A percentile compares a stretch with the other conserved stretches of the same genome.
These are phyloP conservation scores for Solanum infundibuliforme DNA, from an alignment of 257 asterid species.

Conservation along the genomic window DNA sequence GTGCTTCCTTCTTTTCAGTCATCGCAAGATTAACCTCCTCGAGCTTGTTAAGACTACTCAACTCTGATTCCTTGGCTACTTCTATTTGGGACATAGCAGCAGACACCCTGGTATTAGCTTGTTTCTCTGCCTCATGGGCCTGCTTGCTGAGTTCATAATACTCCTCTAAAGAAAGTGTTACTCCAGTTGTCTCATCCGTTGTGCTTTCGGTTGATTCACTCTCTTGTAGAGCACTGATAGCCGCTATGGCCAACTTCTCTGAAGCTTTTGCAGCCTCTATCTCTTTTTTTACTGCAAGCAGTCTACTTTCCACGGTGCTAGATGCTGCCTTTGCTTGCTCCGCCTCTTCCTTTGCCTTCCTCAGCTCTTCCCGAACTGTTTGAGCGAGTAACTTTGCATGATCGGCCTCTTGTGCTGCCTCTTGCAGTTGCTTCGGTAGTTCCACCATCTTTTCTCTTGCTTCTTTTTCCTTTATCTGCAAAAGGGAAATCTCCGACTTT, in stretches of 20 bases:
- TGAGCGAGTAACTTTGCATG: slow-evolving; percentile 26
- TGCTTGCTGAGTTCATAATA: slow-evolving; percentile 82
- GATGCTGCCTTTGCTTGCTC: slow-evolving; percentile 66
- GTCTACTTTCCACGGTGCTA: slow-evolving; percentile 46
- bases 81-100: slow-evolving; percentile 54
- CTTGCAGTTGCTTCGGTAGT: slow-evolving; percentile 47
- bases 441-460: slow-evolving; percentile 41
- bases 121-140: slow-evolving; percentile 80
- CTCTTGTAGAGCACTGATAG: slow-evolving; percentile 48
- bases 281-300: slow-evolving; percentile 68
- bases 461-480: slow-evolving; percentile 36
- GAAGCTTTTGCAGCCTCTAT: slow-evolving; percentile 83
- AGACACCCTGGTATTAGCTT: slow-evolving; percentile 41
- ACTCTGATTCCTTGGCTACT: slow-evolving; percentile 70
- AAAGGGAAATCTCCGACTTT: slow-evolving; percentile 31
- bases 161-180: slow-evolving; percentile 70
- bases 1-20: slow-evolving; percentile 39
- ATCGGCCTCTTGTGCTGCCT: slow-evolving; percentile 45
- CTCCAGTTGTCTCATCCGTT: slow-evolving; percentile 26
- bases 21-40: slow-evolving; percentile 51
- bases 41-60: slow-evolving; percentile 48
- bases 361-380: slow-evolving; percentile 37
- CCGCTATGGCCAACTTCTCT: slow-evolving; percentile 71
- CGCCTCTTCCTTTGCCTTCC: slow-evolving; percentile 51
- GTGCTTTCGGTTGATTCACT: slow-evolving; percentile 36